phyloP scores from a whole-genome alignment of 2,329 filamentous ascomycete genomes.

The Aspergillus eucalypticola region DNA sequence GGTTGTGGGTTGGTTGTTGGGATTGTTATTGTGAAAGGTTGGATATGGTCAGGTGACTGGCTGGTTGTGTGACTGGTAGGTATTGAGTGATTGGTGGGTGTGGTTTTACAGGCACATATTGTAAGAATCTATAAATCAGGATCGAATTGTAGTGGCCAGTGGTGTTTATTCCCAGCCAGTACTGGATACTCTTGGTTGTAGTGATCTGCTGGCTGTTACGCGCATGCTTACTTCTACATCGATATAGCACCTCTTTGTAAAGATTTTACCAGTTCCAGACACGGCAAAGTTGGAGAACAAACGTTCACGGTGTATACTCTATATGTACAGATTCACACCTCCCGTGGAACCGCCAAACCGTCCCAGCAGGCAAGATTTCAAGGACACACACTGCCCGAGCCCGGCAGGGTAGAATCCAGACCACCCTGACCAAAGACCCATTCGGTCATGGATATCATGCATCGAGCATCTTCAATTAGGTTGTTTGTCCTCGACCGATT shows the following conservation, averaged over 20 bases:
- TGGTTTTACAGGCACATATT: too few relatives aligned
- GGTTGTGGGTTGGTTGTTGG: background rate
- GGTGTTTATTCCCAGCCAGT: background rate
- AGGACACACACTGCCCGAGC: background rate
- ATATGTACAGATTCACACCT: slow-evolving; percentile 32
- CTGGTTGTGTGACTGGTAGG: background rate
- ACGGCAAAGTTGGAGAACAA: background rate
- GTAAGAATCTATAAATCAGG: too few relatives aligned
- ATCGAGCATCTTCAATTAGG: slow-evolving; percentile 4
- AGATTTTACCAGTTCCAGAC: background rate
- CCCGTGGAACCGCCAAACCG: slow-evolving; percentile 2
- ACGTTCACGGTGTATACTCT: slow-evolving; percentile 25
- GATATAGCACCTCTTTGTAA: background rate
- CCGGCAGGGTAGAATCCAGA: background rate
- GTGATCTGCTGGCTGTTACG: background rate
- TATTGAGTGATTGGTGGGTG: background rate
- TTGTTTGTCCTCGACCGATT: slow-evolving; percentile 15
- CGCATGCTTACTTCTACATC: background rate
- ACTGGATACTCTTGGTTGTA: background rate
- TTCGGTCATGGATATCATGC: too few relatives aligned
- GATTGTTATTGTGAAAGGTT: background rate
- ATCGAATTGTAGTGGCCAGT: too few relatives aligned
- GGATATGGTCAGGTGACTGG: slow-evolving; percentile 12
- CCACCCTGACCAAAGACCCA: background rate
- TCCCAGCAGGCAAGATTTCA: slow-evolving; percentile 3